Percentiles rank a stretch among this genome's conserved stretches.
Conservation (phyloP, 2,329 filamentous ascomycete species). For the Penicillium sp. region DNA sequence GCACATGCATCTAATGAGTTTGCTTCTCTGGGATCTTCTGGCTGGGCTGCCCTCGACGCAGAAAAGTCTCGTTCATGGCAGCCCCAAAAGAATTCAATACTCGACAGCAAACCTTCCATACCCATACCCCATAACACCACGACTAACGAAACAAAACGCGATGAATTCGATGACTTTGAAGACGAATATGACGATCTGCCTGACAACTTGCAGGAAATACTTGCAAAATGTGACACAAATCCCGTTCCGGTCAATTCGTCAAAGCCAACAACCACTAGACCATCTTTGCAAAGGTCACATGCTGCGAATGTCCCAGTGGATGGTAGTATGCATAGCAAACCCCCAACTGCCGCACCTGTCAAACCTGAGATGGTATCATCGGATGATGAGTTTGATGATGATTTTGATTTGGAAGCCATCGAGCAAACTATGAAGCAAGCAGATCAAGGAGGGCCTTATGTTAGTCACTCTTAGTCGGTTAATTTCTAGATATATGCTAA, state of each 20-base stretch:
- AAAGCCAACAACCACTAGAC: conserved; percentile 12
- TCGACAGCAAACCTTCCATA: conserved; percentile 6
- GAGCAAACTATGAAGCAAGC: conserved; percentile 60
- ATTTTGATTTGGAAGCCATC: conserved; percentile 63
- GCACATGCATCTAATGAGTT: conserved; percentile 13
- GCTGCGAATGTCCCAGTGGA: conserved; percentile 1
- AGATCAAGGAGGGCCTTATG: conserved; percentile 70
- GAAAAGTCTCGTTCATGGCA: conserved; percentile 12
- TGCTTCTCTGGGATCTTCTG: conserved; percentile 18
- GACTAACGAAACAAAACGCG: conserved; percentile 20
- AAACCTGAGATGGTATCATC: conserved; percentile 42
- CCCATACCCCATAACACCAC: conserved; percentile 8
- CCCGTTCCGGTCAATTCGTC: conserved; percentile 14
- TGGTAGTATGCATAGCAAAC: neutral
- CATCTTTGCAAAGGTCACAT: conserved; percentile 16
- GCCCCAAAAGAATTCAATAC: neutral
- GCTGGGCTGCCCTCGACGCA: conserved; percentile 16
- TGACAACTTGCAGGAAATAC: conserved; percentile 59
- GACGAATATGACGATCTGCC: conserved; percentile 65
- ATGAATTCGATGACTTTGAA: conserved; percentile 61
- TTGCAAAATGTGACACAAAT: conserved; percentile 55
- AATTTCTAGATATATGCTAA: conserved; percentile 57
- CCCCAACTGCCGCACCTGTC: conserved; percentile 7
- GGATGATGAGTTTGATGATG: conserved; percentile 72
- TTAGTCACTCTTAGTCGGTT: conserved; percentile 47